Evolutionary conservation across 2,329 filamentous ascomycete species (phyloP).

Genomic region (Ceratocystis cubensis): DNA sequence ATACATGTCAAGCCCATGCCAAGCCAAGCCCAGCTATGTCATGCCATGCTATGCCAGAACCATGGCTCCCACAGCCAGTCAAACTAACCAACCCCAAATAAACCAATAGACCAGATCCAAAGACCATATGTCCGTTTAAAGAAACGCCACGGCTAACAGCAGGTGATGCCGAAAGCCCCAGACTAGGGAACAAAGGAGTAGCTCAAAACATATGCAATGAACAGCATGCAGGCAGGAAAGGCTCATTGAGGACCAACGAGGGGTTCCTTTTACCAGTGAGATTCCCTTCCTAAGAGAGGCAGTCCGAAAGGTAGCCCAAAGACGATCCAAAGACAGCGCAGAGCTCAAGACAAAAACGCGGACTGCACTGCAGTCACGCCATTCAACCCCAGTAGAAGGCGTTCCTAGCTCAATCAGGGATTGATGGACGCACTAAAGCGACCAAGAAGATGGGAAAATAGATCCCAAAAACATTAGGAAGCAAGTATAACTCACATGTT

Average conservation of each 20-base stretch:
- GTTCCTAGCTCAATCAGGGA: neutral
- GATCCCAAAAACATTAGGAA: neutral
- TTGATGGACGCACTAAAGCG: neutral
- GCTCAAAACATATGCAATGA: neutral
- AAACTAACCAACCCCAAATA: conserved; percentile 11
- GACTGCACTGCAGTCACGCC: neutral
- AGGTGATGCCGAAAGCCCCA: neutral
- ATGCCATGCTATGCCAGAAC: conserved; percentile 10
- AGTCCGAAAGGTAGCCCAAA: too few species aligned
- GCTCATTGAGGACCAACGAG: neutral
- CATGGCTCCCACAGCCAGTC: conserved; percentile 5
- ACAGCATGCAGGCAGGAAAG: neutral
- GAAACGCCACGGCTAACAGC: neutral
- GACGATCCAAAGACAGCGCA: neutral
- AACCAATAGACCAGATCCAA: conserved; percentile 1
- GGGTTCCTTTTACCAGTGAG: neutral
- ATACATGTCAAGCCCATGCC: conserved; percentile 12
- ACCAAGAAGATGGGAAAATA: neutral
- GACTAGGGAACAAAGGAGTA: neutral
- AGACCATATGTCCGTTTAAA: neutral
- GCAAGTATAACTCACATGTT: neutral
- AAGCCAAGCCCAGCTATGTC: neutral
- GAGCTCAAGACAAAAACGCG: neutral
- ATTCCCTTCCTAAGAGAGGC: neutral
- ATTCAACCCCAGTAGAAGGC: neutral